Conservation (phyloP, 192 early-diverging fungal species). For the Funneliformis geosporum region DNA sequence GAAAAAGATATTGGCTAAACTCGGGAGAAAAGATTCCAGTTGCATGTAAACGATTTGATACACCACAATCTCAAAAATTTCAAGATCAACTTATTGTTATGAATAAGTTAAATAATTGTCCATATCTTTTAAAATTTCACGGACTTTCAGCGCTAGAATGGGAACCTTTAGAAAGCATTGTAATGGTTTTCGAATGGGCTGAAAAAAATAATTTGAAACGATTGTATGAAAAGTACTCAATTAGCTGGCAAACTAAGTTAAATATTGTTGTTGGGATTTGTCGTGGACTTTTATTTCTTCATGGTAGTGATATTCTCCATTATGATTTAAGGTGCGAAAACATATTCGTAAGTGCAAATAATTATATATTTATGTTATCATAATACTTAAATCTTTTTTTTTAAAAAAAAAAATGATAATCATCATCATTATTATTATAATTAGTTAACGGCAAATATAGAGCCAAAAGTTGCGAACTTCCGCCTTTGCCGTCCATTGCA, state of each 20-base stretch:
- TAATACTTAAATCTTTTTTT: background rate
- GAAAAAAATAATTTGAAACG: constrained; percentile 20
- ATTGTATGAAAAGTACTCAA: constrained; percentile 8
- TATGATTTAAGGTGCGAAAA: constrained; percentile 24
- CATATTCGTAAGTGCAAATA: background rate
- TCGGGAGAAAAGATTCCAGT: background rate
- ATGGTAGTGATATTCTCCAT: constrained; percentile 16
- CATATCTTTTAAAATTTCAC: constrained; percentile 19
- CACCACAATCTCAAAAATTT: constrained; percentile 10
- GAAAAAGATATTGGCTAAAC: background rate
- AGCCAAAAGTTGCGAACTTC: constrained; percentile 21
- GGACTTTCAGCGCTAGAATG: constrained; percentile 17
- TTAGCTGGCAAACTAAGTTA: constrained; percentile 10
- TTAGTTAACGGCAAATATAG: constrained; percentile 14
- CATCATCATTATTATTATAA: background rate
- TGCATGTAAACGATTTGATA: constrained; percentile 25
- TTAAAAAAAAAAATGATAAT: too few species aligned
- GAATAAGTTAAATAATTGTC: constrained; percentile 12
- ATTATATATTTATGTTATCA: background rate
- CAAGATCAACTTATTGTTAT: constrained; percentile 5
- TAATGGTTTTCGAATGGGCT: constrained; percentile 28
- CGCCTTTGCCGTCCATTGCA: background rate
- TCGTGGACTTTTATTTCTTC: constrained; percentile 26
- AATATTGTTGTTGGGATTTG: constrained; percentile 18
- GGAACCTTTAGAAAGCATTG: background rate